Percentiles rank a stretch among this genome's conserved stretches.
These are phyloP conservation scores for Xylaria sp. DNA, from an alignment of 2,329 filamentous ascomycete genomes.

Conservation along the genomic window DNA sequence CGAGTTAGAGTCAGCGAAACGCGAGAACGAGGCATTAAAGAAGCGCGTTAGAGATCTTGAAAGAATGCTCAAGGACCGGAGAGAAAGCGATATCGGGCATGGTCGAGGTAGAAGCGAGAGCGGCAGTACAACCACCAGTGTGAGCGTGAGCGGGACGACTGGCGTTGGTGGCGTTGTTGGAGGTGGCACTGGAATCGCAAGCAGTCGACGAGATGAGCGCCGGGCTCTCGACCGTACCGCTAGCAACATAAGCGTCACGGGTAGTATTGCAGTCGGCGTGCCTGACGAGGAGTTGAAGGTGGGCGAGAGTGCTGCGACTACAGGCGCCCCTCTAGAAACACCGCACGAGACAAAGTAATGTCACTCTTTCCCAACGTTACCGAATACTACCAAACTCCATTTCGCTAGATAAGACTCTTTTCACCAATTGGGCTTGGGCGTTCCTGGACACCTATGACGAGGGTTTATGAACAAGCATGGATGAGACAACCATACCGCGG, in stretches of 20 bases:
- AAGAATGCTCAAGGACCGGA: slow-evolving; percentile 55
- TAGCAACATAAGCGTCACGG: slow-evolving; percentile 52
- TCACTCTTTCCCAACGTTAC: too few species aligned
- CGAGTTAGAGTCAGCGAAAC: slow-evolving; percentile 66
- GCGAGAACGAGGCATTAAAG: slow-evolving; percentile 68
- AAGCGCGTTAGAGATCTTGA: slow-evolving; percentile 67
- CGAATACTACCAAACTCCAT: too few species aligned
- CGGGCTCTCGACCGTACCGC: slow-evolving; percentile 50
- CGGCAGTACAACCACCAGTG: slow-evolving; percentile 58
- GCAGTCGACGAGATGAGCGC: slow-evolving; percentile 47
- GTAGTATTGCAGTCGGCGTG: slow-evolving; percentile 58
- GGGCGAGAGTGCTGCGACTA: slow-evolving; percentile 66
- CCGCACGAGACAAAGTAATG: slow-evolving; percentile 1
- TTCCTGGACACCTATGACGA: too few species aligned
- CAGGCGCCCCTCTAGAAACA: slow-evolving; percentile 37
- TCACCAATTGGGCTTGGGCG: too few species aligned
- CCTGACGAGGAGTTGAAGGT: slow-evolving; percentile 65
- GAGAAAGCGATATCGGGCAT: slow-evolving; percentile 48
- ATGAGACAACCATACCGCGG: too few species aligned
- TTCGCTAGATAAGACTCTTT: too few species aligned
- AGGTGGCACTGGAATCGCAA: slow-evolving; percentile 52
- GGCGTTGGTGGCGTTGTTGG: slow-evolving; percentile 32
- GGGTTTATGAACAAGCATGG: too few species aligned
- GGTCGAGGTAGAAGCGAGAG: slow-evolving; percentile 54
- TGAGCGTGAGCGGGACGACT: slow-evolving; percentile 47